phyloP scores from a whole-genome alignment of 306 rosid genomes.

The Comarum palustre region DNA sequence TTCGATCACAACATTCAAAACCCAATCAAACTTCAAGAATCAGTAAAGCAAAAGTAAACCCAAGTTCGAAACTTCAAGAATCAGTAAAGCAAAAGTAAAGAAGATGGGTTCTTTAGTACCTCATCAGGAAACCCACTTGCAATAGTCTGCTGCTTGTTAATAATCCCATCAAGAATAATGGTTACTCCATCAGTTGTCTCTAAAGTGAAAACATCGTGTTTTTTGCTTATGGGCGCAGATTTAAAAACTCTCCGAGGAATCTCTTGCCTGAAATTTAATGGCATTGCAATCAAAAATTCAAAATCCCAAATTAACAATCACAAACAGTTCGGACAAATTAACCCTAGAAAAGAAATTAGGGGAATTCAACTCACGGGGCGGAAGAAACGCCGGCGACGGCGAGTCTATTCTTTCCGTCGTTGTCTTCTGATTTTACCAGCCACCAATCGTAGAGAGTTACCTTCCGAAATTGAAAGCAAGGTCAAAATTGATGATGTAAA shows the following conservation, averaged over 20 bases:
- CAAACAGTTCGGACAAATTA: background rate
- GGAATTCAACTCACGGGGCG: constrained; percentile 17
- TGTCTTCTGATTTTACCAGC: background rate
- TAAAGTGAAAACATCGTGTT: constrained; percentile 46
- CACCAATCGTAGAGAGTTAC: constrained; percentile 6
- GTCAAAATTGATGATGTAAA: background rate
- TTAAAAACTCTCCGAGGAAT: constrained; percentile 42
- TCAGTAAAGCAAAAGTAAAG: background rate
- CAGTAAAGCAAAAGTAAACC: background rate
- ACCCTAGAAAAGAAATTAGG: constrained; percentile 19
- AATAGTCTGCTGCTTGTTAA: constrained; percentile 46
- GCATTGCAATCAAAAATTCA: background rate
- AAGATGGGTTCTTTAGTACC: constrained; percentile 32
- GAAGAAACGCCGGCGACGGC: constrained; percentile 1
- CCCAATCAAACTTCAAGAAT: background rate
- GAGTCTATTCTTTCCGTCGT: background rate
- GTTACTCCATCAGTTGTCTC: constrained; percentile 64
- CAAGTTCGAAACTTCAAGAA: background rate
- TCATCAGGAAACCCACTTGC: constrained; percentile 56
- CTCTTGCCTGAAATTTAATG: constrained; percentile 37
- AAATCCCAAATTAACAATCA: background rate
- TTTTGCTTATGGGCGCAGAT: constrained; percentile 57
- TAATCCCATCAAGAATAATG: constrained; percentile 42
- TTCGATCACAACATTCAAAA: background rate
- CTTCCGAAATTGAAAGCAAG: background rate